phyloP scores from a whole-genome alignment of 2,329 filamentous ascomycete species.

The Magnaporthiopsis incrustans region DNA sequence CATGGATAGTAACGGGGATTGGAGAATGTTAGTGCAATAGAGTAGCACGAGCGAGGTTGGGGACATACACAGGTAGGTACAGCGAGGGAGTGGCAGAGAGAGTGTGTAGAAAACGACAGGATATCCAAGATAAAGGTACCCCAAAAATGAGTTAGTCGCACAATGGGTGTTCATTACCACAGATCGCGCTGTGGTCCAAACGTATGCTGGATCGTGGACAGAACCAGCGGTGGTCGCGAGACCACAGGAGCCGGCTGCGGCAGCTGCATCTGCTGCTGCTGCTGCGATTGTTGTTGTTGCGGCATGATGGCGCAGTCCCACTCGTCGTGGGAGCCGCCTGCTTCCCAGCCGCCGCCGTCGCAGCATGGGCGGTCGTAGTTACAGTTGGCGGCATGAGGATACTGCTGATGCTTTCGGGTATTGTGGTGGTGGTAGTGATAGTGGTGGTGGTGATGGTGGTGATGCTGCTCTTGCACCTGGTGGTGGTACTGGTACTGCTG shows the following conservation, averaged over 20 bases:
- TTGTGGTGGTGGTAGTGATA: constrained; percentile 1
- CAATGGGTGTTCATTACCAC: not conserved
- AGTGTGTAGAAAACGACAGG: not conserved
- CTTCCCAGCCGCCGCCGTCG: constrained; percentile 1
- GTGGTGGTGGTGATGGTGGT: not conserved
- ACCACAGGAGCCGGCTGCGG: not conserved
- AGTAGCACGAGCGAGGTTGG: not conserved
- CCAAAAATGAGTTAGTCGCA: not conserved
- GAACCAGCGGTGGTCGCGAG: not conserved
- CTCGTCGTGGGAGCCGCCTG: not conserved
- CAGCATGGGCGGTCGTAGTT: not conserved
- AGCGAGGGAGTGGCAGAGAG: not conserved
- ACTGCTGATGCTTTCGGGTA: not conserved
- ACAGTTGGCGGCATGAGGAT: not conserved
- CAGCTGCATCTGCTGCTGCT: not conserved
- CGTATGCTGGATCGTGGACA: not conserved
- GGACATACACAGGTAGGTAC: not conserved
- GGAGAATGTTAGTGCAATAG: not conserved
- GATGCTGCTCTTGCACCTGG: not conserved
- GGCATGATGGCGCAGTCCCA: not conserved
- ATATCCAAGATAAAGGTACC: not conserved
- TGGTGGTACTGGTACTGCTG: not conserved
- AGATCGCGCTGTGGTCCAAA: not conserved
- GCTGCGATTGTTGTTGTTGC: not conserved
- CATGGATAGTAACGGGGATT: not conserved